Conservation (phyloP, 2,329 filamentous ascomycete genomes). For the Zopfia rhizophila region DNA sequence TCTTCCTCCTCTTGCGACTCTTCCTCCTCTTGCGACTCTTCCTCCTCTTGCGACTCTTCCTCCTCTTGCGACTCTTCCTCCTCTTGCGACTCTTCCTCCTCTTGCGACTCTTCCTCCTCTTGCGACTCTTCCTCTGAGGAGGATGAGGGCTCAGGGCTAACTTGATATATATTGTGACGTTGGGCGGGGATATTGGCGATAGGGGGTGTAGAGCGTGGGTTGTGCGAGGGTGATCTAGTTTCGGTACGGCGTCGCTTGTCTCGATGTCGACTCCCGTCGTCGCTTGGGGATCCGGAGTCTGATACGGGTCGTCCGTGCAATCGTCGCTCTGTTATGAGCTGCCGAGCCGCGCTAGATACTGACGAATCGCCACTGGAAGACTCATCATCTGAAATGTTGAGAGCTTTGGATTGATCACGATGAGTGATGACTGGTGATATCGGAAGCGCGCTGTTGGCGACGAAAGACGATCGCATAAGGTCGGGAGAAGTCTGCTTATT, state of each 20-base stretch:
- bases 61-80: no score
- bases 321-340: conserved; percentile 13
- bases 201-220: not conserved
- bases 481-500: conserved; percentile 28
- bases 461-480: conserved; percentile 39
- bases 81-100: no score
- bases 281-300: no score
- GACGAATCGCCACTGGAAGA: not conserved
- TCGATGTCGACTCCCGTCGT: conserved; percentile 9
- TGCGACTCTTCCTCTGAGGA: no score
- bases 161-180: no score
- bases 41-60: no score
- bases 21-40: no score
- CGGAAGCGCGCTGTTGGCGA: conserved; percentile 44
- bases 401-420: conserved; percentile 10
- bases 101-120: no score
- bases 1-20: no score
- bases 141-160: no score
- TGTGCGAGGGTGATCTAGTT: conserved; percentile 11
- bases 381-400: conserved; percentile 11
- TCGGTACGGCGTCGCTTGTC: conserved; percentile 27
- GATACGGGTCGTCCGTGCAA: no score
- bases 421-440: conserved; percentile 25
- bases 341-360: conserved; percentile 11
- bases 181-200: conserved; percentile 15